phyloP scores from a whole-genome alignment of 192 early-diverging fungal species.

The Gamsiella multidivaricata region DNA sequence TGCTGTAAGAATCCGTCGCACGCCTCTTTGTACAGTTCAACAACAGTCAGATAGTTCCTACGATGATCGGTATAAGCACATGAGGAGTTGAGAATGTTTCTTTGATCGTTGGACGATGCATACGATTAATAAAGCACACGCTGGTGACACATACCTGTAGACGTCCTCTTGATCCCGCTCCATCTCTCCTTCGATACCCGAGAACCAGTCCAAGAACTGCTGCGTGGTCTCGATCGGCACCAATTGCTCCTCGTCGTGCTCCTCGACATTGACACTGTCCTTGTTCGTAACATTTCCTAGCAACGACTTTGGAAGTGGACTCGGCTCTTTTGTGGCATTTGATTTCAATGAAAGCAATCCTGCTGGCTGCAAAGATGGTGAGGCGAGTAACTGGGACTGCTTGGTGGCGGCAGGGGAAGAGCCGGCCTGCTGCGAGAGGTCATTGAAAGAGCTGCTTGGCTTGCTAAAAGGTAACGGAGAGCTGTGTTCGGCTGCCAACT shows the following conservation, averaged over 20 bases:
- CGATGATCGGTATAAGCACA: too few species aligned
- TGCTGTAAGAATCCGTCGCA: conserved; percentile 75
- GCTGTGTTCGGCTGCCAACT: conserved; percentile 29
- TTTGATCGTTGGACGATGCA: too few species aligned
- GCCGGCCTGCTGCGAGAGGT: not conserved
- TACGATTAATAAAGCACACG: not conserved
- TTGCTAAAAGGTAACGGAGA: conserved; percentile 23
- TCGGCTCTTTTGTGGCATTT: conserved; percentile 25
- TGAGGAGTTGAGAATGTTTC: too few species aligned
- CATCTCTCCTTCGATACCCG: conserved; percentile 81
- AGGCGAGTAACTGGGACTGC: conserved; percentile 15
- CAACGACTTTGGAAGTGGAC: conserved; percentile 24
- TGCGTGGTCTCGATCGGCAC: conserved; percentile 87
- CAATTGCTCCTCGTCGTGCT: conserved; percentile 45
- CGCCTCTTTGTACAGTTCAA: conserved; percentile 67
- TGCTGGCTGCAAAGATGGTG: conserved; percentile 27
- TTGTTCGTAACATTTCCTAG: conserved; percentile 24
- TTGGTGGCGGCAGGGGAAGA: conserved; percentile 14
- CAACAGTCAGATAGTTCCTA: conserved; percentile 71
- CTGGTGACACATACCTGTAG: conserved; percentile 68
- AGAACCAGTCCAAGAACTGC: conserved; percentile 97
- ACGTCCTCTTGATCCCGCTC: conserved; percentile 89
- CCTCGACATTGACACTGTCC: conserved; percentile 24
- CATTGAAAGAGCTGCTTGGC: not conserved
- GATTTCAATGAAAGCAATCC: conserved; percentile 38